Evolutionary conservation across 345 rosid species (phyloP).

Genomic region (Trapa bicornis): DNA sequence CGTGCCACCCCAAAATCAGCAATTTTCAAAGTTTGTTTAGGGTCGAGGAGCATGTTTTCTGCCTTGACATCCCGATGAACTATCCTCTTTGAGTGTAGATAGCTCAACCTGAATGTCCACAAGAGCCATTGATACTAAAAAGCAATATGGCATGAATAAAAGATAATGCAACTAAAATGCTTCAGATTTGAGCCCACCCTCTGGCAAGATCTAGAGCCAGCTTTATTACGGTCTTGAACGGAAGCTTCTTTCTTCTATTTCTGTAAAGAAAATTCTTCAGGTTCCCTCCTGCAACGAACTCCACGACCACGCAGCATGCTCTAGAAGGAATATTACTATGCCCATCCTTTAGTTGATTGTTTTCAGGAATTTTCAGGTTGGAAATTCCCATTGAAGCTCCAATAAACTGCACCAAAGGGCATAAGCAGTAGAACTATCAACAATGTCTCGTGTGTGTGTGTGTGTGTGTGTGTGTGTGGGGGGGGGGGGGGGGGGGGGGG

Average conservation of each 20-base stretch:
- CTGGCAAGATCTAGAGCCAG: constrained; percentile 82
- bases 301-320: constrained; percentile 91
- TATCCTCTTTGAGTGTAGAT: constrained; percentile 74
- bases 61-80: constrained; percentile 95
- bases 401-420: constrained; percentile 39
- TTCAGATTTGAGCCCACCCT: constrained; percentile 36
- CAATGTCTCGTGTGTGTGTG: too few species aligned
- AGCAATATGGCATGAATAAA: neutral
- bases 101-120: constrained; percentile 53
- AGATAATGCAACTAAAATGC: neutral
- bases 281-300: constrained; percentile 74
- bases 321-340: constrained; percentile 31
- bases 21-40: constrained; percentile 49
- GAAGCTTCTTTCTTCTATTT: constrained; percentile 63
- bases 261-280: constrained; percentile 61
- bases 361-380: constrained; percentile 60
- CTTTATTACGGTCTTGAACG: constrained; percentile 56
- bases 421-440: too few species aligned
- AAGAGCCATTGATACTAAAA: neutral
- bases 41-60: constrained; percentile 80
- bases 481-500: too few species aligned
- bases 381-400: constrained; percentile 94
- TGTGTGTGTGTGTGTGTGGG: too few species aligned
- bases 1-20: constrained; percentile 17
- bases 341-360: constrained; percentile 24